Percentiles rank a stretch among this genome's conserved stretches.
These are phyloP conservation scores for Diplosphaera chodatii DNA, from an alignment of 139 green algal species.

Conservation along the genomic window DNA sequence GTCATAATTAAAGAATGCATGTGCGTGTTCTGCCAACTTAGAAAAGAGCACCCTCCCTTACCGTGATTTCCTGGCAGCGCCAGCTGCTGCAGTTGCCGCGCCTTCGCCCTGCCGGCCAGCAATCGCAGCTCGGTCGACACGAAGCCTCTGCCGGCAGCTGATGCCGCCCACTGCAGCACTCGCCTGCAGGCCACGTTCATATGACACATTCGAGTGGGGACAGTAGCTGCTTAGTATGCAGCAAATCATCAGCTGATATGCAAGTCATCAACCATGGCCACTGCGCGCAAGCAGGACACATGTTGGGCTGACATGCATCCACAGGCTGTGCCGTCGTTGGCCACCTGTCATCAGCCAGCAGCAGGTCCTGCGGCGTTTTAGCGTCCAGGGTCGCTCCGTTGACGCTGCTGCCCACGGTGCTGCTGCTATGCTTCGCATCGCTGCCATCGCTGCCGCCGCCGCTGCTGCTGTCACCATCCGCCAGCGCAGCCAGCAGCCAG, in stretches of 20 bases:
- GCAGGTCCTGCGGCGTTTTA: not conserved
- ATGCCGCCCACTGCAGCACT: not conserved
- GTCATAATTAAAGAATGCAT: too few relatives aligned
- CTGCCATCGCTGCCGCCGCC: not conserved
- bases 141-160: too few relatives aligned
- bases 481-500: conserved; percentile 24
- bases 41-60: too few relatives aligned
- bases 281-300: too few relatives aligned
- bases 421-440: not conserved
- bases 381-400: not conserved
- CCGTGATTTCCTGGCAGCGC: too few relatives aligned
- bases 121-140: not conserved
- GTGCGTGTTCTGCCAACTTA: too few relatives aligned
- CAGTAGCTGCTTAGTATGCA: too few relatives aligned
- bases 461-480: not conserved
- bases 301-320: not conserved
- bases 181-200: not conserved
- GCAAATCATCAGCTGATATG: too few relatives aligned
- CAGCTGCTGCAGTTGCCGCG: not conserved
- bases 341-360: conserved; percentile 1
- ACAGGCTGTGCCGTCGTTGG: not conserved
- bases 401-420: too few relatives aligned
- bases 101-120: not conserved
- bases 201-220: too few relatives aligned
- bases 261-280: too few relatives aligned